Evolutionary conservation across 2,329 filamentous ascomycete species (phyloP).

Genomic region (Botrytis sinoallii): DNA sequence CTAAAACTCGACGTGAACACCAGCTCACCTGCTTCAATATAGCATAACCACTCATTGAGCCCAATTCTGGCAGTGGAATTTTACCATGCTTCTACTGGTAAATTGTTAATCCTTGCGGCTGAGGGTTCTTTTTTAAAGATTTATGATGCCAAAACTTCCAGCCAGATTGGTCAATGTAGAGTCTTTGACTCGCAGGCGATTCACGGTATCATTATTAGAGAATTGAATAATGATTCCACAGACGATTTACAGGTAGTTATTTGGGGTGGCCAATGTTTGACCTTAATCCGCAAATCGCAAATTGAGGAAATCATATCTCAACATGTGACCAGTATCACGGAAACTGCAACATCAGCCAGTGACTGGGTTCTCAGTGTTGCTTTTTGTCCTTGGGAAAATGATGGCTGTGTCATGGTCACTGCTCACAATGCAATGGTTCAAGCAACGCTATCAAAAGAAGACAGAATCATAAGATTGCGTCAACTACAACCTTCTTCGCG

Average conservation of each 20-base stretch:
- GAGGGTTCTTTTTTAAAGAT: conserved; percentile 58
- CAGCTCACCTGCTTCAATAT: conserved; percentile 12
- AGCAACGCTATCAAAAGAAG: conserved; percentile 39
- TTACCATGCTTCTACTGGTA: conserved; percentile 38
- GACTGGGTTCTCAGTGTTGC: conserved; percentile 78
- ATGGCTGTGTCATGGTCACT: conserved; percentile 63
- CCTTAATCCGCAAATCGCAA: conserved; percentile 38
- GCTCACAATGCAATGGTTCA: conserved; percentile 80
- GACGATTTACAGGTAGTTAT: conserved; percentile 47
- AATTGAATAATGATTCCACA: conserved; percentile 15
- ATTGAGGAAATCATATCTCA: conserved; percentile 23
- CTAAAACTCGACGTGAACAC: background rate
- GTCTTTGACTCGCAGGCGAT: conserved; percentile 69
- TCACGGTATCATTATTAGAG: conserved; percentile 63
- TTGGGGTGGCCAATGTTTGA: conserved; percentile 65
- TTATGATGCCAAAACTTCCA: conserved; percentile 42
- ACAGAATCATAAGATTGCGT: conserved; percentile 42
- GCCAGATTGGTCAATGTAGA: conserved; percentile 43
- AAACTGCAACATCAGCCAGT: conserved; percentile 47
- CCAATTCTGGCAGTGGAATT: conserved; percentile 61
- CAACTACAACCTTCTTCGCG: conserved; percentile 63
- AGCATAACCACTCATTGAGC: conserved; percentile 38
- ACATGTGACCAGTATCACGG: conserved; percentile 23
- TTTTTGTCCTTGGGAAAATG: conserved; percentile 46
- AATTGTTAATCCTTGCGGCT: conserved; percentile 52